phyloP scores from a whole-genome alignment of 2,329 filamentous ascomycete genomes.

The Fusarium sacchari region DNA sequence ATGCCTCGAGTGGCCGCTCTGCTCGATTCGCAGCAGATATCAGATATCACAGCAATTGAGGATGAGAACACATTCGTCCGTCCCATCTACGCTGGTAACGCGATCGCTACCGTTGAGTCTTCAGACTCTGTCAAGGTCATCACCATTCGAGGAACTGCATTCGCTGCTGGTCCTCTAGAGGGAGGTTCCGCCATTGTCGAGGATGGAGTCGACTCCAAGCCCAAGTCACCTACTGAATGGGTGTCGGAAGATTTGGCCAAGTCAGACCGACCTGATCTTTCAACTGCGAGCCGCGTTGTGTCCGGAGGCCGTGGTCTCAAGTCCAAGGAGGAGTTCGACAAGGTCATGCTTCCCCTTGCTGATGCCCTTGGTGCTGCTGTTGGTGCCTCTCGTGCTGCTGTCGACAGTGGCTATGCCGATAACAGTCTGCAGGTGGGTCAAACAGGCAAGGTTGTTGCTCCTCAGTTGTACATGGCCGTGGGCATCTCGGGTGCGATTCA shows the following conservation, averaged over 20 bases:
- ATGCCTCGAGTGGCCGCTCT: conserved; percentile 91
- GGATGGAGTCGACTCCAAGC: conserved; percentile 86
- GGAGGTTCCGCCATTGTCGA: conserved; percentile 81
- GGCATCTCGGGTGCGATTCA: conserved; percentile 98
- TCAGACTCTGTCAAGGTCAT: conserved; percentile 86
- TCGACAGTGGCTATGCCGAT: conserved; percentile 97
- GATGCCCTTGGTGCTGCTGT: conserved; percentile 95
- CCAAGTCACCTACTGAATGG: conserved; percentile 81
- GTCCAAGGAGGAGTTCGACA: conserved; percentile 97
- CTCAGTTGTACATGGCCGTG: conserved; percentile 92
- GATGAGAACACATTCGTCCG: conserved; percentile 94
- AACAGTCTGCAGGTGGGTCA: conserved; percentile 98
- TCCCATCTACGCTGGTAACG: conserved; percentile 97
- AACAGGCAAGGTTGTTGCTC: conserved; percentile 98
- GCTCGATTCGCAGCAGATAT: conserved; percentile 91
- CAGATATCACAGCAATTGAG: conserved; percentile 88
- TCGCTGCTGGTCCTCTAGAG: conserved; percentile 77
- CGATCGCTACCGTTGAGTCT: conserved; percentile 94
- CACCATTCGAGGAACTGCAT: conserved; percentile 93
- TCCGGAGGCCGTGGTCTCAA: conserved; percentile 95
- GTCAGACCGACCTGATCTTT: conserved; percentile 92
- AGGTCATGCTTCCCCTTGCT: conserved; percentile 88
- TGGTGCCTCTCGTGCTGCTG: conserved; percentile 91
- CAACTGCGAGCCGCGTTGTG: conserved; percentile 88
- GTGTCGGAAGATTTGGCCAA: conserved; percentile 92